These are phyloP conservation scores for Colletotrichum theobromicola DNA, from an alignment of 2,329 filamentous ascomycete genomes.

Conservation along the genomic window DNA sequence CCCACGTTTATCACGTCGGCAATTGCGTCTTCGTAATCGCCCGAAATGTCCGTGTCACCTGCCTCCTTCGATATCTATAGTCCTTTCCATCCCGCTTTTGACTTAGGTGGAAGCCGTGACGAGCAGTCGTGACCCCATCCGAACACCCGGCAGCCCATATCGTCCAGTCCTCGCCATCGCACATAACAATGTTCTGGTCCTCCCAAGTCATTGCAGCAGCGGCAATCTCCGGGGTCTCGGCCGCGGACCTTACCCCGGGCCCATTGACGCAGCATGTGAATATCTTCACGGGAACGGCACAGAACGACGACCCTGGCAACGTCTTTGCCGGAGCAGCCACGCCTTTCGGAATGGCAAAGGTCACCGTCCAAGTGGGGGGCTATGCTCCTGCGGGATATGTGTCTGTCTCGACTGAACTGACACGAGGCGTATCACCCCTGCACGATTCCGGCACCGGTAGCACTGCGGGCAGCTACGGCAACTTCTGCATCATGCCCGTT, in stretches of 20 bases:
- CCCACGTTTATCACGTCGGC: not conserved
- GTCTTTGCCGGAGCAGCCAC: not conserved
- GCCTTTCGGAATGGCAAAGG: not conserved
- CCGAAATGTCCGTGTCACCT: not conserved
- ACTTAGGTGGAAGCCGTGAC: not conserved
- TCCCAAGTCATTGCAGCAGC: not conserved
- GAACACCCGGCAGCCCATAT: not conserved
- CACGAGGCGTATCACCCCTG: not conserved
- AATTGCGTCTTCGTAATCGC: not conserved
- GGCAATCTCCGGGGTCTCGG: not conserved
- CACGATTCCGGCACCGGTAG: conserved; percentile 2
- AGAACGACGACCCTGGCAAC: not conserved
- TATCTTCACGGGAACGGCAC: not conserved
- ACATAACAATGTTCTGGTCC: not conserved
- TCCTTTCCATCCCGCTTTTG: not conserved
- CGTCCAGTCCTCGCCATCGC: not conserved
- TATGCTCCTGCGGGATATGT: not conserved
- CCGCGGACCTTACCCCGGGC: not conserved
- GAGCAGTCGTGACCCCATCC: not conserved
- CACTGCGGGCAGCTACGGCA: not conserved
- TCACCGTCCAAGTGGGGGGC: not conserved
- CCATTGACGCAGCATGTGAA: not conserved
- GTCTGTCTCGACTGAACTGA: not conserved
- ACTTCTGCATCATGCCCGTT: conserved; percentile 3
- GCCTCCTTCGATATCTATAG: not conserved